Percentiles rank a stretch among this genome's conserved stretches.
phyloP scores from a whole-genome alignment of 2,329 filamentous ascomycete genomes.

The Ophidiomyces ophidiicola region DNA sequence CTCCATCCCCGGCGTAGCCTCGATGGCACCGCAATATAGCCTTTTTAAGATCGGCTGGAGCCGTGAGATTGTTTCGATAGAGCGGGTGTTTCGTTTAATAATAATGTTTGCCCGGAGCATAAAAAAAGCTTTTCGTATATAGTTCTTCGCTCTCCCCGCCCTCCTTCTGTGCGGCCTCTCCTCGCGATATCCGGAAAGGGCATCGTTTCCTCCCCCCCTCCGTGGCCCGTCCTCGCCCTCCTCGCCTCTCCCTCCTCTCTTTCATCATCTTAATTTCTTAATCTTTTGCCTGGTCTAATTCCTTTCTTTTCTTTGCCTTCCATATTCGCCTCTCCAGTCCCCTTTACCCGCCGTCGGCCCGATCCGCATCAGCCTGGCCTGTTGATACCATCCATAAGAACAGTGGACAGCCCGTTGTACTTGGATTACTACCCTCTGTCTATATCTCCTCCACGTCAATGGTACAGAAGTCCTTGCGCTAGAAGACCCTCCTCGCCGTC shows the following conservation, averaged over 20 bases:
- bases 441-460: slow-evolving; percentile 29
- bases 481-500: slow-evolving; percentile 23
- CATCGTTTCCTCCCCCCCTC: slow-evolving; percentile 6
- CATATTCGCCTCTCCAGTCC: slow-evolving; percentile 4
- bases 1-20: too few species aligned
- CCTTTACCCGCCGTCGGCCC: background rate
- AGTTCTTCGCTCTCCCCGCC: background rate
- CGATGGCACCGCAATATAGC: too few species aligned
- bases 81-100: too few species aligned
- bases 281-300: slow-evolving; percentile 4
- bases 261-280: slow-evolving; percentile 10
- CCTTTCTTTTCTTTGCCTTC: slow-evolving; percentile 2
- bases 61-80: slow-evolving; percentile 4
- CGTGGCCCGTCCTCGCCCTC: slow-evolving; percentile 3
- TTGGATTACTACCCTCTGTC: slow-evolving; percentile 2
- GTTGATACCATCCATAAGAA: background rate
- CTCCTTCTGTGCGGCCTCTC: background rate
- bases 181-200: slow-evolving; percentile 3
- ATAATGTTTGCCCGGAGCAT: too few species aligned
- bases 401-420: background rate
- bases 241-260: slow-evolving; percentile 6
- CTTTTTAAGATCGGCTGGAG: slow-evolving; percentile 5
- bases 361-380: background rate
- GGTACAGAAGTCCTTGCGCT: slow-evolving; percentile 38
- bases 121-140: slow-evolving; percentile 5